Evolutionary conservation across 371 early-diverging fungal species (phyloP), one percentile per base, ranked within the genome.

Genomic region (Rhizopus sp.): DNA sequence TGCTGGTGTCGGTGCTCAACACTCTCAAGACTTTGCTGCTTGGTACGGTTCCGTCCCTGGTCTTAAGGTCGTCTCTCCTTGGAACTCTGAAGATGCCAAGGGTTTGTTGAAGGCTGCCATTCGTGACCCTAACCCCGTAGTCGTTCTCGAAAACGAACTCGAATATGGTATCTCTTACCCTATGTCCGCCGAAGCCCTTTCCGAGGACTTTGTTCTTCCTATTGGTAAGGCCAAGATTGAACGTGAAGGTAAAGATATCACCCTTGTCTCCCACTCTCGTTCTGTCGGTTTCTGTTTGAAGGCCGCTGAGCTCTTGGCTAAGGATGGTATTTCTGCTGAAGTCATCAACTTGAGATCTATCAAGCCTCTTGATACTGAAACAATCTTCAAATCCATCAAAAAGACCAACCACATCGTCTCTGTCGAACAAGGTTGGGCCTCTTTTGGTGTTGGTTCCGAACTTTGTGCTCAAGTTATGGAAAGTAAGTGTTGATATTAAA

Each of bases 11-110:
- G 99, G 84, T 69, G 99, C 99, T 44, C 99, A 99, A 85, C 99
- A 99, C 85, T 99, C 99, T 32, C 99, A 99, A 82, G 95, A 95
- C 83, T 99, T 95, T 70, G 93, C 96, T 65, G 92, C 96, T 52
- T 98, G 97, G 95, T 99, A 97, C 77, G 99, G 99, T 30, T 91
- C 94, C 53, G 93, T 99, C 47, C 96, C 96, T 41, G 99, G 99
- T 45, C 82, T 99, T 53, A 98, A 99, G 86, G 99, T 99, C n/a
- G 92, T 99, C 53, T 90, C 93, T 46, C 98, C 99, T 46, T 99
- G 93, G 89, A 91, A 89, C 73, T 93, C 97, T 33, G 96, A 95
- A 81, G 99, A 99, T 76, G 95, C 96, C 69, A 94, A 94, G 84
- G 99, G 99, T 66, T 83, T 99, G 67, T 74, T 75, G 60, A 92